These are phyloP conservation scores for Capsicum rhomboideum DNA, from an alignment of 257 asterid species.

Conservation along the genomic window DNA sequence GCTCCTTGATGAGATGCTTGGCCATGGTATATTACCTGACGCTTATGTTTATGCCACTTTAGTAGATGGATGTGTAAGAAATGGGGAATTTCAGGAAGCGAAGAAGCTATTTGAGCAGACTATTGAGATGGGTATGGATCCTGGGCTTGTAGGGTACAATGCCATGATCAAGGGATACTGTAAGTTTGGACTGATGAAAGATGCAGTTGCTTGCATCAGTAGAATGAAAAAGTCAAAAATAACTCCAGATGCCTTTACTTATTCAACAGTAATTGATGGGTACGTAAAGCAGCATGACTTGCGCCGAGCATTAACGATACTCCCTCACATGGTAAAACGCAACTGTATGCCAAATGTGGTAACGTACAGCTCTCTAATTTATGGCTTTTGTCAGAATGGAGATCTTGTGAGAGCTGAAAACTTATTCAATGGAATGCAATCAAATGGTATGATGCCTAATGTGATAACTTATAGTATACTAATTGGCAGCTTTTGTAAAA, in stretches of 20 bases:
- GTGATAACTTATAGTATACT: conserved; percentile 78
- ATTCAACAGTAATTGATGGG: conserved; percentile 83
- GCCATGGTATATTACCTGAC: conserved; percentile 51
- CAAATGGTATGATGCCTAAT: conserved; percentile 53
- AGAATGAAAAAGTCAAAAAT: conserved; percentile 44
- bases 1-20: conserved; percentile 71
- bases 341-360: conserved; percentile 48
- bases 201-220: conserved; percentile 51
- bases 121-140: conserved; percentile 38
- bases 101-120: conserved; percentile 50
- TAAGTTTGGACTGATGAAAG: conserved; percentile 59
- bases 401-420: conserved; percentile 48
- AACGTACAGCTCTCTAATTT: conserved; percentile 58
- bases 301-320: conserved; percentile 41
- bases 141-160: conserved; percentile 71
- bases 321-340: conserved; percentile 46
- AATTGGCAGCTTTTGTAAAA: conserved; percentile 69
- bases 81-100: conserved; percentile 58
- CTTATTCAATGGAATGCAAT: conserved; percentile 42
- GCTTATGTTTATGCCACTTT: conserved; percentile 65
- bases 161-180: conserved; percentile 92
- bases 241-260: conserved; percentile 64
- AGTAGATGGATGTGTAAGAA: conserved; percentile 70
- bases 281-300: conserved; percentile 61
- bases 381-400: conserved; percentile 64